Conservation (phyloP, 306 rosid species). For the Prunus davidiana region DNA sequence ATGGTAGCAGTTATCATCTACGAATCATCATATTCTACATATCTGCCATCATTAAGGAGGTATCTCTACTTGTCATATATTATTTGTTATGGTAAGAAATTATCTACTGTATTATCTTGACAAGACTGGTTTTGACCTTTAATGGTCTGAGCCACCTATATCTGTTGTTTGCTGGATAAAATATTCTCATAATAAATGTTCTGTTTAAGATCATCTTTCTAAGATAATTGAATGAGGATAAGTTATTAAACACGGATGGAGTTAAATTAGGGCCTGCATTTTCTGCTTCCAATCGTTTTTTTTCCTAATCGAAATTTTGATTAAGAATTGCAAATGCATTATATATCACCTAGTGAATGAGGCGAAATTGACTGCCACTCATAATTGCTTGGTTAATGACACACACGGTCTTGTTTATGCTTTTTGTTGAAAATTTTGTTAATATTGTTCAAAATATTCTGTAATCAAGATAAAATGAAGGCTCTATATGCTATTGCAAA, state of each 20-base stretch:
- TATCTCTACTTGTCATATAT: not conserved
- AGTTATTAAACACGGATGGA: not conserved
- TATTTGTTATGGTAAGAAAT: not conserved
- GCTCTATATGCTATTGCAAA: not conserved
- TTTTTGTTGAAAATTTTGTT: not conserved
- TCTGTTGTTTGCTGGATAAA: not conserved
- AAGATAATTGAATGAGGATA: not conserved
- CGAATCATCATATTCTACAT: not conserved
- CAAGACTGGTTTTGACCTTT: not conserved
- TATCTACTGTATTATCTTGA: not conserved
- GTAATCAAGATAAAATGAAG: not conserved
- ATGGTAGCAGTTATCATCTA: not conserved
- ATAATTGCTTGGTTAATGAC: not conserved
- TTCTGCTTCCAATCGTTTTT: not conserved
- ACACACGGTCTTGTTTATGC: not conserved
- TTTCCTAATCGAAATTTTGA: not conserved
- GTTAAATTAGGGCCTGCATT: not conserved
- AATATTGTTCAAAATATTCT: not conserved
- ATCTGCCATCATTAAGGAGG: not conserved
- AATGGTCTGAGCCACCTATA: not conserved
- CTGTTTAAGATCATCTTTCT: not conserved
- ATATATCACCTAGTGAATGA: not conserved
- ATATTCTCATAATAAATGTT: too few species aligned
- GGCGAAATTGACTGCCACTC: not conserved
- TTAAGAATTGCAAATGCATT: not conserved